Evolutionary conservation across 768 basidiomycete species (phyloP).

Genomic region (Lactifluus echinatus): DNA sequence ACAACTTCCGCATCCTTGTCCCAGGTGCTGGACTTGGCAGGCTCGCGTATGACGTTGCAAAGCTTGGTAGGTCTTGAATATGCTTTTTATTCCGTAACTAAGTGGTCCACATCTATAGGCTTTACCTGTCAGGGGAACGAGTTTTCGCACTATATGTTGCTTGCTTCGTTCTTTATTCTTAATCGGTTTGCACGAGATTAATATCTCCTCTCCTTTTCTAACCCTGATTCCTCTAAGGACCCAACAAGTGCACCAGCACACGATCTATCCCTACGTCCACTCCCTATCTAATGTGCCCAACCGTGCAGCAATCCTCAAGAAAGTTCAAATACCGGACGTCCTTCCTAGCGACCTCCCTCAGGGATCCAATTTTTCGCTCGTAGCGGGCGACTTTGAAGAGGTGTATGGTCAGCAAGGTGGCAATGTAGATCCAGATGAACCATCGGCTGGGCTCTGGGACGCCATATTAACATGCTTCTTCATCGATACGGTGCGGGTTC

Average conservation of each 20-base stretch:
- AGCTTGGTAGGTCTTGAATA: slow-evolving; percentile 44
- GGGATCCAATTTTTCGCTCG: slow-evolving; percentile 67
- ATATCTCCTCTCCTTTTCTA: not conserved
- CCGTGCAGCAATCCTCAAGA: slow-evolving; percentile 50
- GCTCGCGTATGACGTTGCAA: slow-evolving; percentile 81
- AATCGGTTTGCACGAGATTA: slow-evolving; percentile 52
- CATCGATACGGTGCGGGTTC: slow-evolving; percentile 71
- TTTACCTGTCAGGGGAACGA: slow-evolving; percentile 92
- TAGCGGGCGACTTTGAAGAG: slow-evolving; percentile 93
- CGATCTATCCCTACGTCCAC: slow-evolving; percentile 85
- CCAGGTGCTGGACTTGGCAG: slow-evolving; percentile 88
- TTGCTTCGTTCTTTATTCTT: slow-evolving; percentile 79
- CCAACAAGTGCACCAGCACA: slow-evolving; percentile 53
- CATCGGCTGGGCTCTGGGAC: slow-evolving; percentile 77
- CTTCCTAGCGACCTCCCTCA: slow-evolving; percentile 61
- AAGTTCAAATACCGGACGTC: slow-evolving; percentile 76
- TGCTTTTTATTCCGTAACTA: not conserved
- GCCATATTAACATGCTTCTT: slow-evolving; percentile 94
- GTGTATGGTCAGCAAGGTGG: slow-evolving; percentile 57
- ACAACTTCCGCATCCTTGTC: slow-evolving; percentile 64
- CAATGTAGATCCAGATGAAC: slow-evolving; percentile 41
- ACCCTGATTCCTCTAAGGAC: slow-evolving; percentile 36
- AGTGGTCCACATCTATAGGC: slow-evolving; percentile 41
- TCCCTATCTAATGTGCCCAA: slow-evolving; percentile 78
- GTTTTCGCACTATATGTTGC: slow-evolving; percentile 92